Evolutionary conservation across 805 yeast genomes (phyloP).

Genomic region (Komagataella pastoris): DNA sequence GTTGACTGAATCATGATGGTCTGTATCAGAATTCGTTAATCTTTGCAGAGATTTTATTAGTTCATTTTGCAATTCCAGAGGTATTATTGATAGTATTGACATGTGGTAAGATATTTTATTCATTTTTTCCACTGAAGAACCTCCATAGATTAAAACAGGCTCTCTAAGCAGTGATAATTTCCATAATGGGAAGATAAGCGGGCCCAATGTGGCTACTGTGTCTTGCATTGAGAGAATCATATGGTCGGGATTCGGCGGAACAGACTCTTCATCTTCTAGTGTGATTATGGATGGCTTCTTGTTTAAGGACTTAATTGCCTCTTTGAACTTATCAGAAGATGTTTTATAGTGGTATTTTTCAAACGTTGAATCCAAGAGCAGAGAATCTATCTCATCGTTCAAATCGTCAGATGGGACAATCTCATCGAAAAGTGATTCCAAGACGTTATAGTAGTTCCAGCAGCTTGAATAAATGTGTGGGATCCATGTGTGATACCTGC

Average conservation of each 20-base stretch:
- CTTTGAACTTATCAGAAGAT: slow-evolving; percentile 8
- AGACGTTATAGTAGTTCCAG: slow-evolving; percentile 6
- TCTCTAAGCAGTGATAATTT: slow-evolving; percentile 47
- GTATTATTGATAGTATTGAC: slow-evolving; percentile 48
- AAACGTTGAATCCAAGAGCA: background rate
- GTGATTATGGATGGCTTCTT: background rate
- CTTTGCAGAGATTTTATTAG: slow-evolving; percentile 3
- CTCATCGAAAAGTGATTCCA: slow-evolving; percentile 12
- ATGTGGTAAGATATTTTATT: slow-evolving; percentile 45
- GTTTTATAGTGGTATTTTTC: background rate
- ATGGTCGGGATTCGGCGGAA: slow-evolving; percentile 17
- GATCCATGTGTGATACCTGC: background rate
- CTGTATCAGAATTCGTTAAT: background rate
- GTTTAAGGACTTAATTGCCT: slow-evolving; percentile 9
- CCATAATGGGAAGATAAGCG: slow-evolving; percentile 51
- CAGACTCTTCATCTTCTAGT: slow-evolving; percentile 11
- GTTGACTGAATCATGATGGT: slow-evolving; percentile 7
- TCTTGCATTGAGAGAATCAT: slow-evolving; percentile 32
- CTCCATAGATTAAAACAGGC: slow-evolving; percentile 33
- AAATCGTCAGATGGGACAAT: slow-evolving; percentile 17
- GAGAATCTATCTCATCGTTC: slow-evolving; percentile 9
- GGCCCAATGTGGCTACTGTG: slow-evolving; percentile 42
- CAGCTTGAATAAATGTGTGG: slow-evolving; percentile 9
- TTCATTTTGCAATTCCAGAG: slow-evolving; percentile 33
- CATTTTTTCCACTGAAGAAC: slow-evolving; percentile 19